phyloP scores from a whole-genome alignment of 78 protist genomes.

The Capsaspora owczarzaki region DNA sequence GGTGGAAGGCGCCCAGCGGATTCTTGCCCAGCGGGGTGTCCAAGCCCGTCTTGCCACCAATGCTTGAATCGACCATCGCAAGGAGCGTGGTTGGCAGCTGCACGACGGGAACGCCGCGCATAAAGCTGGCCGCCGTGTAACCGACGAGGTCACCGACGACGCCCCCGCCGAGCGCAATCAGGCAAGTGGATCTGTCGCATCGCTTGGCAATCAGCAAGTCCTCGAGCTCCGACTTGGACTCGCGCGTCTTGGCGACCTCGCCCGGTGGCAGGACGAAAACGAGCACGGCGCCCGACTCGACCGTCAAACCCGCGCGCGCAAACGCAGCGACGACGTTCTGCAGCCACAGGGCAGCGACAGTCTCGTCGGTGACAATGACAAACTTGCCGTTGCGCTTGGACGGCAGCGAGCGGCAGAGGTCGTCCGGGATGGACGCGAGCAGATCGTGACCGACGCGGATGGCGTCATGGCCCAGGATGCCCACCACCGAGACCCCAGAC shows the following conservation, averaged over 20 bases:
- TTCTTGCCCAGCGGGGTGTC: conserved; percentile 69
- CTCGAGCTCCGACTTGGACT: conserved; percentile 37
- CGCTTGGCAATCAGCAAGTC: conserved; percentile 47
- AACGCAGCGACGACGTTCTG: background rate
- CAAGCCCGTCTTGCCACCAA: conserved; percentile 68
- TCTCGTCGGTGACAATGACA: conserved; percentile 25
- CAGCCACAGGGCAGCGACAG: conserved; percentile 13
- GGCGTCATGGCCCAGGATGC: conserved; percentile 11
- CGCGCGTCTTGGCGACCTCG: conserved; percentile 43
- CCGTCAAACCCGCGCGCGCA: background rate
- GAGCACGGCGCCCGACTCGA: background rate
- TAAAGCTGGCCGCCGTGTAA: conserved; percentile 60
- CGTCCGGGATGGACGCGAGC: background rate
- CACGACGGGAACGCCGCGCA: conserved; percentile 62
- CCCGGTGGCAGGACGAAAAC: conserved; percentile 17
- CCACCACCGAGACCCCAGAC: no score
- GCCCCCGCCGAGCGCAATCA: conserved; percentile 76
- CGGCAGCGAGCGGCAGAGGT: background rate
- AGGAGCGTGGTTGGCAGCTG: conserved; percentile 70
- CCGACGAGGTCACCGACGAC: conserved; percentile 73
- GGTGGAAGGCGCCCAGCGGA: conserved; percentile 78
- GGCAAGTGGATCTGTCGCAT: conserved; percentile 35
- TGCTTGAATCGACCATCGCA: conserved; percentile 67
- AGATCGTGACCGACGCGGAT: conserved; percentile 13
- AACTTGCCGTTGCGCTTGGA: conserved; percentile 4